phyloP scores from a whole-genome alignment of 2,329 filamentous ascomycete species.

The Colletotrichum agaves region DNA sequence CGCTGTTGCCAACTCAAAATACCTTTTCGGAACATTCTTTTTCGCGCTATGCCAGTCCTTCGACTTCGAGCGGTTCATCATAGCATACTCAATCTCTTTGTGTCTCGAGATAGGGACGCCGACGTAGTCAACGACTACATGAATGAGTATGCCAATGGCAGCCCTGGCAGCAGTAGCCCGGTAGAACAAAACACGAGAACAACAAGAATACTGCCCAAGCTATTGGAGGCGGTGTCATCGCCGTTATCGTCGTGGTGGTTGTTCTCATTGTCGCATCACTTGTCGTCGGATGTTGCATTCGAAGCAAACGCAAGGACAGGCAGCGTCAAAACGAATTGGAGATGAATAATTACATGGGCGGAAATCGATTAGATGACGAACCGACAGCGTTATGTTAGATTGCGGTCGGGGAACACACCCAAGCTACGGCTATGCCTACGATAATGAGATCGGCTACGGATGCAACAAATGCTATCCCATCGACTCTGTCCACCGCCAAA shows the following conservation, averaged over 20 bases:
- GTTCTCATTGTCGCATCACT: slow-evolving; percentile 3
- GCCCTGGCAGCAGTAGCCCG: no score
- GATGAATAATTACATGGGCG: slow-evolving; percentile 22
- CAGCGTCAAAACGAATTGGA: slow-evolving; percentile 4
- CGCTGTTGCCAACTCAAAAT: no score
- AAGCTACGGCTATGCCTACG: neutral
- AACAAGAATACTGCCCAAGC: neutral
- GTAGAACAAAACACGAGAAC: neutral
- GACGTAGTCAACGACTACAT: no score
- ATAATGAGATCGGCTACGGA: neutral
- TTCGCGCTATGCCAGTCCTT: no score
- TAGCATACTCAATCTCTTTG: no score
- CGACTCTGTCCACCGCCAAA: no score
- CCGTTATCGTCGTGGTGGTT: slow-evolving; percentile 5
- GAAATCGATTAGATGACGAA: neutral
- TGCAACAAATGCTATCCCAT: neutral
- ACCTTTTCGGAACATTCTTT: no score
- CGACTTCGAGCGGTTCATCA: no score
- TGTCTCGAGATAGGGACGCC: no score
- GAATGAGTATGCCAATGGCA: no score
- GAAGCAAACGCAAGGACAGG: slow-evolving; percentile 8
- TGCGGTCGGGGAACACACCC: neutral
- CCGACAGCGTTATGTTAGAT: neutral
- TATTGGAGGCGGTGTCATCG: slow-evolving; percentile 19
- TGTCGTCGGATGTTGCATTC: slow-evolving; percentile 1